Percentiles rank a stretch among this genome's conserved stretches.
phyloP scores from a whole-genome alignment of 2,329 filamentous ascomycete genomes.

The Penicillium expansum region DNA sequence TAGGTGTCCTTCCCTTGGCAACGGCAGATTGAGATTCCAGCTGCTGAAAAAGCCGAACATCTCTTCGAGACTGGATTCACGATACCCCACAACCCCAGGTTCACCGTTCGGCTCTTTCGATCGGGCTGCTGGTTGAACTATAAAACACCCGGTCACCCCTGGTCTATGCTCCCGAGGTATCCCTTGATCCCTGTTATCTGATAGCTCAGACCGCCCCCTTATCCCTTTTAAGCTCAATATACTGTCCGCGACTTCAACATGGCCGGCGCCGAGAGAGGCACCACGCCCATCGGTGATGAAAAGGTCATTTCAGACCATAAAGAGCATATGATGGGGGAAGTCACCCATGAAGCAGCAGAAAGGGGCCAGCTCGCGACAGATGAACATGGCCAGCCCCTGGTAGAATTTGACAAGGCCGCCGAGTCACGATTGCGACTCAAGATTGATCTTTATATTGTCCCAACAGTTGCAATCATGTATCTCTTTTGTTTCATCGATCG shows the following conservation, averaged over 20 bases:
- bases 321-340: constrained; percentile 13
- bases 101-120: background rate
- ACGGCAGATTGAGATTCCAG: constrained; percentile 6
- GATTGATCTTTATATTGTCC: constrained; percentile 64
- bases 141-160: background rate
- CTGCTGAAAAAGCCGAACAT: background rate
- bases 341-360: constrained; percentile 42
- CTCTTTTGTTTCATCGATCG: constrained; percentile 73
- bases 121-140: background rate
- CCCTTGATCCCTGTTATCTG: background rate
- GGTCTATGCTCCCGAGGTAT: background rate
- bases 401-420: constrained; percentile 56
- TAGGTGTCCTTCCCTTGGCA: constrained; percentile 5
- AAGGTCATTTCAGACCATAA: constrained; percentile 22
- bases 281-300: constrained; percentile 19
- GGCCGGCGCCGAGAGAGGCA: constrained; percentile 5
- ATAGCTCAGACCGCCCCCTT: background rate
- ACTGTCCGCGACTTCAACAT: background rate
- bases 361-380: constrained; percentile 50
- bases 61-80: background rate
- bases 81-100: constrained; percentile 10
- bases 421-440: constrained; percentile 61
- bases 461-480: constrained; percentile 65
- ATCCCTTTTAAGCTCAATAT: background rate
- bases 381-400: constrained; percentile 51